Conservation (phyloP, 345 rosid genomes). For the Mallotus nudiflorus region DNA sequence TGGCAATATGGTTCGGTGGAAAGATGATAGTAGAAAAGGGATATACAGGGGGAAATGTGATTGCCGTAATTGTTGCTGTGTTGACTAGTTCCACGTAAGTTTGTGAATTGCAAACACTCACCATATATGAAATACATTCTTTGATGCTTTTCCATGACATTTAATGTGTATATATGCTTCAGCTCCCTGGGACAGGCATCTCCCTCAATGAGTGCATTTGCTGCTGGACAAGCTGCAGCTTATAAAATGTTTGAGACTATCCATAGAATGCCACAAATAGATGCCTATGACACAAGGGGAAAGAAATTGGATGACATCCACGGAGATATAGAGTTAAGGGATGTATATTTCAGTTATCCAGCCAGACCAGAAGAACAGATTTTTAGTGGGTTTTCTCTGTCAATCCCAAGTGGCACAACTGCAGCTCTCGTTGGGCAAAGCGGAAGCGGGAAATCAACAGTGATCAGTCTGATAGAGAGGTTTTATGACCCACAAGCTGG, state of each 20-base stretch:
- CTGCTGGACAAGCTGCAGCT: conserved; percentile 34
- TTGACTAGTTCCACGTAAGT: conserved; percentile 74
- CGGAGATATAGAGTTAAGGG: conserved; percentile 47
- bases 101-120: not conserved
- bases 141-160: no score
- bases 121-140: not conserved
- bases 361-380: conserved; percentile 49
- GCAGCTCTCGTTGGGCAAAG: conserved; percentile 58
- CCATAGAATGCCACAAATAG: conserved; percentile 43
- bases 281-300: conserved; percentile 43
- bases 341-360: conserved; percentile 47
- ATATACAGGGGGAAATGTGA: conserved; percentile 57
- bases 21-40: conserved; percentile 62
- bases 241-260: conserved; percentile 49
- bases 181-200: conserved; percentile 74
- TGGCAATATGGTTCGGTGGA: conserved; percentile 67
- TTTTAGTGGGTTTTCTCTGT: conserved; percentile 47
- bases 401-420: conserved; percentile 35
- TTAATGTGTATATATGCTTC: no score
- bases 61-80: conserved; percentile 52
- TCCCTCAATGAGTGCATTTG: conserved; percentile 24
- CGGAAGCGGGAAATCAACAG: conserved; percentile 58
- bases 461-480: conserved; percentile 40
- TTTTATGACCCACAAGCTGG: conserved; percentile 52
- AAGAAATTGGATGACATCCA: conserved; percentile 34